Evolutionary conservation across 2,329 filamentous ascomycete genomes (phyloP), one percentile per base, ranked within the genome.

Genomic region (Ceratocystis cubensis): DNA sequence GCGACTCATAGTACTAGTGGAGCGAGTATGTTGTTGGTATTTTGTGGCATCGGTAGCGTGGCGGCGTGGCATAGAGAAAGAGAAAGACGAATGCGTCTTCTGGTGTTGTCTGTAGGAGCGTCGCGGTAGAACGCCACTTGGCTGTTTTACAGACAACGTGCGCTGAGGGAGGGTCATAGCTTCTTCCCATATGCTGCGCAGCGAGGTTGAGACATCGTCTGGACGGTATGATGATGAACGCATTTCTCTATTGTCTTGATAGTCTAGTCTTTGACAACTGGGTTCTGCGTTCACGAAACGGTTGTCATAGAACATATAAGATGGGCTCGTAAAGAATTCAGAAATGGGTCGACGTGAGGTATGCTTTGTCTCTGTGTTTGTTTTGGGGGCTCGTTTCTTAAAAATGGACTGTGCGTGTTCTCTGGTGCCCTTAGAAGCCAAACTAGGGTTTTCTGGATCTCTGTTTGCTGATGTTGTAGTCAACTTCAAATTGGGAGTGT

Each of bases 111-210:
- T 25, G 3, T 57, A 33, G 8, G 56, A 44, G 28, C 22, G 50
- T 10, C 37, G 25, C 7, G 45, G 53, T 41, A 50, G 57, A 15
- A 61, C 33, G 56, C 10, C 44, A 6, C 20, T 59, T 46, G 13
- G 28, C 3, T 33, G 63, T 20, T 61, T 50, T 28, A 22, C 37
- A 2, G 66, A 68, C 15, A 61, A 41, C 30, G 63, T 68, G 59
- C 66, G 66, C 25, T 59, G 62, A 10, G 66, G 66, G 20, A 65
- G 20, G 17, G 56, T 22, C 20, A 64, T 5, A 45, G 62, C 66
- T 20, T 62, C 63, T 25, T 61, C 48, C 66, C 66, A 67, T 59
- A 67, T 65, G 48, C 41, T 65, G 62, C 44, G 62, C 28, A 67
- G 20, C 3, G 63, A 61, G 8, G 53, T 48, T 6, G 62, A 41